Evolutionary conservation across 352 stramenopile genomes (phyloP).

Genomic region (Thraustotheca clavata): DNA sequence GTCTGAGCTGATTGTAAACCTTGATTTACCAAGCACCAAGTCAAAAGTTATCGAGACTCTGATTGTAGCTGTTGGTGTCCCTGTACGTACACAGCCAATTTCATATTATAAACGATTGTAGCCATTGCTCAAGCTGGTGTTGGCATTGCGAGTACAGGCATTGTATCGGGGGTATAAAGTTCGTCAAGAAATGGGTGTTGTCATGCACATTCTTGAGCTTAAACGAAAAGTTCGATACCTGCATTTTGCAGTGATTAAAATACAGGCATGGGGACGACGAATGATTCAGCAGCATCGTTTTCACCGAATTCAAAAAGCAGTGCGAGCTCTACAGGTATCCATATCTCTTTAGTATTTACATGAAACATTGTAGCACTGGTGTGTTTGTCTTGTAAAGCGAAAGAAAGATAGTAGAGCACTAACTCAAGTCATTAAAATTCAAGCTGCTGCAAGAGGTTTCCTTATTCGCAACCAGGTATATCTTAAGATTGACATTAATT

Average conservation of each 20-base stretch:
- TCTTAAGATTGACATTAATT: neutral
- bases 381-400: neutral
- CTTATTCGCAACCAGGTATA: slow-evolving; percentile 4
- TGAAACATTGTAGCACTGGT: neutral
- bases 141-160: neutral
- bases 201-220: slow-evolving; percentile 5
- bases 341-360: neutral
- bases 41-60: no score
- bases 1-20: no score
- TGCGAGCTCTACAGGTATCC: neutral
- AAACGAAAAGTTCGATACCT: neutral
- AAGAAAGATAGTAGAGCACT: neutral
- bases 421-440: neutral
- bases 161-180: neutral
- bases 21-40: no score
- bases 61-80: no score
- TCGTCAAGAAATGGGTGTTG: neutral
- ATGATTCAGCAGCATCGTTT: neutral
- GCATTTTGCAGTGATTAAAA: neutral
- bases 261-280: neutral
- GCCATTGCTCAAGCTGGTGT: neutral
- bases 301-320: neutral
- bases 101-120: neutral
- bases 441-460: slow-evolving; percentile 12
- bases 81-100: no score